Conservation (phyloP, 768 basidiomycete species). For the Lentinus brumalis region DNA sequence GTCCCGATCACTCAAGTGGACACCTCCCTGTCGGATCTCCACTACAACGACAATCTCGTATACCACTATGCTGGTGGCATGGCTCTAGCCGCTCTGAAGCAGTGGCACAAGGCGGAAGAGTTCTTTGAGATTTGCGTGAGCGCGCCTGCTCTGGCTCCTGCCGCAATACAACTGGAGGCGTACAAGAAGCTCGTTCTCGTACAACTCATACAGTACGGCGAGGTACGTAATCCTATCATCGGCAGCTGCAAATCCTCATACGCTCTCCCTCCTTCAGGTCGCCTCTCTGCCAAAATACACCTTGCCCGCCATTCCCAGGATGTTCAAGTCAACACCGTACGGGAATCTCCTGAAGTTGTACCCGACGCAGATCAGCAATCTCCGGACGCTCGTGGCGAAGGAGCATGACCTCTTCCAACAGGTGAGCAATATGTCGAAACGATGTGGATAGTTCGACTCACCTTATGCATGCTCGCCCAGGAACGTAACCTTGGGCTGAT, state of each 20-base stretch:
- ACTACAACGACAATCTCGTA: conserved; percentile 77
- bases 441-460: not conserved
- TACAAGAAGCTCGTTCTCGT: conserved; percentile 81
- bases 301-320: conserved; percentile 53
- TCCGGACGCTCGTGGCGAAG: conserved; percentile 54
- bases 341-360: conserved; percentile 63
- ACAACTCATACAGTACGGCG: conserved; percentile 76
- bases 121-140: conserved; percentile 80
- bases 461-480: conserved; percentile 32
- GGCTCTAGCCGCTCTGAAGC: conserved; percentile 60
- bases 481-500: conserved; percentile 77
- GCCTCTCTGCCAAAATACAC: conserved; percentile 73
- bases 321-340: conserved; percentile 73
- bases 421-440: conserved; percentile 37
- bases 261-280: conserved; percentile 29
- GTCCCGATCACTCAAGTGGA: conserved; percentile 71
- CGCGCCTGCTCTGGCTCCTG: conserved; percentile 48
- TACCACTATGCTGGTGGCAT: conserved; percentile 86
- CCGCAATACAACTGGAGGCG: conserved; percentile 81
- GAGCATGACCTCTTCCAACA: conserved; percentile 53
- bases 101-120: conserved; percentile 71
- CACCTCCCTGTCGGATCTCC: conserved; percentile 58
- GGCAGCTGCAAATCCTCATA: too few species aligned
- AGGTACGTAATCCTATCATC: conserved; percentile 42
- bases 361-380: conserved; percentile 50